Conservation (phyloP, 2,329 filamentous ascomycete genomes). For the Gaeumannomyces tritici region DNA sequence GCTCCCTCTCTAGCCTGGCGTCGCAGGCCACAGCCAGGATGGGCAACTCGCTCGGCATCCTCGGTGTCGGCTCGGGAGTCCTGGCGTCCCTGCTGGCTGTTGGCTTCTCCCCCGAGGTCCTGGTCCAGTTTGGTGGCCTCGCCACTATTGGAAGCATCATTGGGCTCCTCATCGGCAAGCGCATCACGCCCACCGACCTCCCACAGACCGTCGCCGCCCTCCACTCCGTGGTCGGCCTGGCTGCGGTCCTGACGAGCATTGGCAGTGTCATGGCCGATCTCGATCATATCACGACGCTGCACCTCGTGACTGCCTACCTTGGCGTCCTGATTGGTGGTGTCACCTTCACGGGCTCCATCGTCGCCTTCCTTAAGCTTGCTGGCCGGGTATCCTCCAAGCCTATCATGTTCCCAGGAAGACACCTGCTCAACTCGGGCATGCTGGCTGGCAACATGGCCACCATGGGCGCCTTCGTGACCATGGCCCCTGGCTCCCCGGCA, state of each 20-base stretch:
- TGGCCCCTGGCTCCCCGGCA: constrained; percentile 69
- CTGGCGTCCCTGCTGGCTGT: constrained; percentile 73
- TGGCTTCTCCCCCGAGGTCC: constrained; percentile 68
- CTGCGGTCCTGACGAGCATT: constrained; percentile 80
- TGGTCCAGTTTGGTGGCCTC: constrained; percentile 71
- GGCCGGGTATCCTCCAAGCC: constrained; percentile 75
- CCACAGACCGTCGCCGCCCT: constrained; percentile 84
- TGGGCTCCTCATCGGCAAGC: constrained; percentile 68
- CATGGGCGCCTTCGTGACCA: constrained; percentile 73
- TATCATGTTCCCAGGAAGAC: constrained; percentile 61
- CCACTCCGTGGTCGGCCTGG: constrained; percentile 83
- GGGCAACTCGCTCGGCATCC: constrained; percentile 77
- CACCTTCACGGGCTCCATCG: constrained; percentile 84
- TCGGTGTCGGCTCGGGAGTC: constrained; percentile 76
- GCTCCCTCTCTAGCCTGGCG: constrained; percentile 71
- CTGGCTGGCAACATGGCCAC: constrained; percentile 70
- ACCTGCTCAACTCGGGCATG: constrained; percentile 65
- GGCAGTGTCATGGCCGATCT: constrained; percentile 74
- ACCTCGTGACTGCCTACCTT: constrained; percentile 77
- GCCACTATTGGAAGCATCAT: constrained; percentile 58
- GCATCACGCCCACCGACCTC: constrained; percentile 80
- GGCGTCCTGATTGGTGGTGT: constrained; percentile 79
- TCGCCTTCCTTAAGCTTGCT: constrained; percentile 80
- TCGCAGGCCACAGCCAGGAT: constrained; percentile 75
- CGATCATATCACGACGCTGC: constrained; percentile 61